Base-by-base conservation (phyloP, 2,329 filamentous ascomycete genomes). In the Fusarium decemcellulare region DNA sequence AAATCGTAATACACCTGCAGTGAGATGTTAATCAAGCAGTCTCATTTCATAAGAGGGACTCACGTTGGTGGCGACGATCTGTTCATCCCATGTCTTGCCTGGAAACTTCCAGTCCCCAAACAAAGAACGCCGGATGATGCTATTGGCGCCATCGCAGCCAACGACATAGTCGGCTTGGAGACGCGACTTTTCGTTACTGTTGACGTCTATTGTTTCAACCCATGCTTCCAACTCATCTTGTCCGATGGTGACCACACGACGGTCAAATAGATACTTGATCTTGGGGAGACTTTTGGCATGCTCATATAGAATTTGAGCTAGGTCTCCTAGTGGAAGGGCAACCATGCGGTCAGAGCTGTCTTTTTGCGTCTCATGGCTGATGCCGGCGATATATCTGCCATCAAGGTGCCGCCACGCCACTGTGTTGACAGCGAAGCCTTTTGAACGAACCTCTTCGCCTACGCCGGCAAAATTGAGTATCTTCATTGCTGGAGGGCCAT, bases 41-140 rank as follows among this genome's bases (percentile, higher is more conserved):
- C 47, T 23, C 4, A 27, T 46, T 16, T 39, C 14, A 6, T 27
- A 39, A 44, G 40, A 12, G 1, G 29, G 6, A 72, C 82, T 74
- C 71, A 87, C 87, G 79, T 91, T 90, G 7, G 88, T 90, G 46
- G 88, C 88, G 15, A 91, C 83, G 61, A 91, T 88, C 73, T 89
- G 87, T 61, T 82, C 81, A 56, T 89, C 83, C 82, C 88, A 86
- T 0, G 88, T 91, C 68, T 86, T 86, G 0, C 88, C 88, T 0
- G 87, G 88, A 65, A 86, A 91, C 32, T 86, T 82, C 50, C 8
- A 15, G n/a, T 82, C 77, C 4, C 86, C 86, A 73, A 89, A 88
- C 6, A 88, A 68, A 1, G 80, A 80, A 65, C 80, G 82, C 34
- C 87, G 76, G 6, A 89, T 81, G 42, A 74, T 74, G 57, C 84